Evolutionary conservation across 2,329 filamentous ascomycete species (phyloP).

Genomic region (Hypomyces perniciosus): DNA sequence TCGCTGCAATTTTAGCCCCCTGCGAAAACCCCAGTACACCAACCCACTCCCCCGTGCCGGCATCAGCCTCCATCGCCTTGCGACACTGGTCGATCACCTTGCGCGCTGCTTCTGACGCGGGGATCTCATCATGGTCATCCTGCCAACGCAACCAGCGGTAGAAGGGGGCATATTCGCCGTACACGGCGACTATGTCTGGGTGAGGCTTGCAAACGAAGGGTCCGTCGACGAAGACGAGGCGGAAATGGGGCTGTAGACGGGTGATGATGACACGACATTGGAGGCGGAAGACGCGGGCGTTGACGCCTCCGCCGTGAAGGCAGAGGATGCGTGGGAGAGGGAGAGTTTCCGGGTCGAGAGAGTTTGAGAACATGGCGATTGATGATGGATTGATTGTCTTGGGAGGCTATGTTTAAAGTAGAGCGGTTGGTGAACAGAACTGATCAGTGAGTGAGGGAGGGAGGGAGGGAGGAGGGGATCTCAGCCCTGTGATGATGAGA

Average conservation of each 20-base stretch:
- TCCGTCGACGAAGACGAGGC: conserved; percentile 66
- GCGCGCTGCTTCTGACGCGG: conserved; percentile 30
- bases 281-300: conserved; percentile 59
- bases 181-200: conserved; percentile 58
- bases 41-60: conserved; percentile 52
- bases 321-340: conserved; percentile 64
- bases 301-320: conserved; percentile 74
- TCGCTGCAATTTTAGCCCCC: conserved; percentile 56
- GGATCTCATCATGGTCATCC: conserved; percentile 47
- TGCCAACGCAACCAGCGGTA: conserved; percentile 57
- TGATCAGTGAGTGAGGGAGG: too few species aligned
- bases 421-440: too few species aligned
- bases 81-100: conserved; percentile 35
- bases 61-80: conserved; percentile 46
- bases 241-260: conserved; percentile 51
- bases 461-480: too few species aligned
- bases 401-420: too few species aligned
- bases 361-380: too few species aligned
- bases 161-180: conserved; percentile 61
- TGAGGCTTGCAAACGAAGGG: conserved; percentile 59
- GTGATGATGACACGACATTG: conserved; percentile 55
- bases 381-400: too few species aligned
- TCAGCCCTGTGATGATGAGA: too few species aligned
- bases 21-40: conserved; percentile 62
- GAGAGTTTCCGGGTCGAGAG: conserved; percentile 9